A percentile compares a stretch with the other conserved stretches of the same genome.
Evolutionary conservation across 768 basidiomycete species (phyloP).

Genomic region (Pleurotus ostreatus): DNA sequence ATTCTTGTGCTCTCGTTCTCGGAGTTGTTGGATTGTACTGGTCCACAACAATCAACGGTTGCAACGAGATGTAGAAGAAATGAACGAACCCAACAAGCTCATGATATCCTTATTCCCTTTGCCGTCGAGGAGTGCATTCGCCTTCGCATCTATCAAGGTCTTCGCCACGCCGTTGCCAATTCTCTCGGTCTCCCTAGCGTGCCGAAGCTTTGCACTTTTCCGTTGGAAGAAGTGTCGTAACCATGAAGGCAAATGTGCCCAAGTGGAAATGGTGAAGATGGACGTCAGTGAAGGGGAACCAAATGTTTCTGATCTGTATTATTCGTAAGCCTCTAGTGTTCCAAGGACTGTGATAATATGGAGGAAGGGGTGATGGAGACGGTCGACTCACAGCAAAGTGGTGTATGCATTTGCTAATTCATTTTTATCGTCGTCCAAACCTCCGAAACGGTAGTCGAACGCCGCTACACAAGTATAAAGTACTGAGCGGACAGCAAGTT

Average conservation of each 20-base stretch:
- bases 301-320: constrained; percentile 15
- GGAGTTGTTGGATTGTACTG: constrained; percentile 36
- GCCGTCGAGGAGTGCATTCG: constrained; percentile 17
- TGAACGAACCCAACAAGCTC: constrained; percentile 25
- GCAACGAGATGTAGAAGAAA: not conserved
- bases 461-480: constrained; percentile 25
- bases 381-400: constrained; percentile 35
- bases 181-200: constrained; percentile 15
- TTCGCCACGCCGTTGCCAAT: constrained; percentile 17
- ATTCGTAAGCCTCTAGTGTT: not conserved
- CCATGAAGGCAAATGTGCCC: constrained; percentile 16
- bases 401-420: constrained; percentile 52
- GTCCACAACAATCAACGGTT: not conserved
- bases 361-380: not conserved
- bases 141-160: constrained; percentile 19
- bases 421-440: constrained; percentile 41
- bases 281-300: constrained; percentile 13
- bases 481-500: not conserved
- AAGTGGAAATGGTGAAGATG: constrained; percentile 16
- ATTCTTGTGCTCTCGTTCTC: constrained; percentile 26
- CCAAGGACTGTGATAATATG: not conserved
- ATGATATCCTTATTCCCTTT: constrained; percentile 21
- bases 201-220: constrained; percentile 13
- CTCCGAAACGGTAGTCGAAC: constrained; percentile 55
- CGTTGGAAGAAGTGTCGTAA: constrained; percentile 24